Evolutionary conservation across 495 filamentous ascomycete genomes (phyloP).

Genomic region (Trichoderma orchidacearum): DNA sequence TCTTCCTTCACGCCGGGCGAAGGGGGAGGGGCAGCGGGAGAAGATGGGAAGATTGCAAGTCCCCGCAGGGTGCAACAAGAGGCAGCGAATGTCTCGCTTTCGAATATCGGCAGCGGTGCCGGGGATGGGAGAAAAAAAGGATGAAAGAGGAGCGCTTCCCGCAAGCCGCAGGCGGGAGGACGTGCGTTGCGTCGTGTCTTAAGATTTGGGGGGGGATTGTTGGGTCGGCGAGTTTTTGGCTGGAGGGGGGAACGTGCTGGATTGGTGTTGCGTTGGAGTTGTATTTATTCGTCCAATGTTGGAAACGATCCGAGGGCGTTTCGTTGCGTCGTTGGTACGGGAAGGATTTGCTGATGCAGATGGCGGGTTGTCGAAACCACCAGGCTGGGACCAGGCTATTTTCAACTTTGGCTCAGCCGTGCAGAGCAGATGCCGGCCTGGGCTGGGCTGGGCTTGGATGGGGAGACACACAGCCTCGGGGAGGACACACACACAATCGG

Average conservation of each 20-base stretch:
- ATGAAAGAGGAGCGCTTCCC: not conserved
- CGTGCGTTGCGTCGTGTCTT: not conserved
- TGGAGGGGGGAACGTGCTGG: not conserved
- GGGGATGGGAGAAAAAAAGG: not conserved
- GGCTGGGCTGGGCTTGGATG: not conserved
- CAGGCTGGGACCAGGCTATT: not conserved
- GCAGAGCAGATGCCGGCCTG: not conserved
- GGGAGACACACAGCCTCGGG: not conserved
- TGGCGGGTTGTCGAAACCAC: not conserved
- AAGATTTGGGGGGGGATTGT: too few species aligned
- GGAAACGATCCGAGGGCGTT: too few species aligned
- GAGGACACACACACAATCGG: not conserved
- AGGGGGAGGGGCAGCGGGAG: not conserved
- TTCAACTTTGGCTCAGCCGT: not conserved
- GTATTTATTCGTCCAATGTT: too few species aligned
- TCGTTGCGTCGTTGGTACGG: not conserved
- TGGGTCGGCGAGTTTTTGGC: not conserved
- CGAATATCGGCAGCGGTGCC: not conserved
- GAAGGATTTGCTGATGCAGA: not conserved
- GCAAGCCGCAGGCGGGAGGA: not conserved
- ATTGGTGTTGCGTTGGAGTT: not conserved
- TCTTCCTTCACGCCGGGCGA: not conserved
- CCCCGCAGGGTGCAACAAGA: not conserved
- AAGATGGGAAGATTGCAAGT: too few species aligned
- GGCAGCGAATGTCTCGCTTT: not conserved